phyloP scores from a whole-genome alignment of 2,329 filamentous ascomycete genomes.

The Eutypella sp. region DNA sequence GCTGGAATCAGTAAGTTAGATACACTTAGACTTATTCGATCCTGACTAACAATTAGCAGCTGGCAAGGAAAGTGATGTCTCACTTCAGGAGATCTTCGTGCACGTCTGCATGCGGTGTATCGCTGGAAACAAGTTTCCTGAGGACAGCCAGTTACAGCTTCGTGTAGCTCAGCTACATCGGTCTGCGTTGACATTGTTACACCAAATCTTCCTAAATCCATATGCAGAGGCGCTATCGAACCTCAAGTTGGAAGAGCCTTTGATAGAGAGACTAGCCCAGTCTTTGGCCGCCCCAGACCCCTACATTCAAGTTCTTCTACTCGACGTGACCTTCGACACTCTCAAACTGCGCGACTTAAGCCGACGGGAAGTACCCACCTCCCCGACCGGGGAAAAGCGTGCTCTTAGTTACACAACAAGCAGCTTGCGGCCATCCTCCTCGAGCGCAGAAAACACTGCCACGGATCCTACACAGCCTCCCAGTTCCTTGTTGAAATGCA shows the following conservation, averaged over 20 bases:
- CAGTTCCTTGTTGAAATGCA: slow-evolving; percentile 70
- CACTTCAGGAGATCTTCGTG: slow-evolving; percentile 64
- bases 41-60: slow-evolving; percentile 32
- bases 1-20: slow-evolving; percentile 46
- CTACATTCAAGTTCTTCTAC: slow-evolving; percentile 69
- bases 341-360: slow-evolving; percentile 58
- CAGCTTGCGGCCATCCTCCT: slow-evolving; percentile 34
- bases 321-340: slow-evolving; percentile 72
- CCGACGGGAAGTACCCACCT: slow-evolving; percentile 34
- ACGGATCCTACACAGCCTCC: slow-evolving; percentile 49
- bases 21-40: slow-evolving; percentile 13
- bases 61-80: slow-evolving; percentile 50
- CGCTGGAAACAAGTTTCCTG: slow-evolving; percentile 34
- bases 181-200: slow-evolving; percentile 63
- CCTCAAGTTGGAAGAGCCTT: slow-evolving; percentile 63
- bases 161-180: slow-evolving; percentile 65
- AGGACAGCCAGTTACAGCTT: slow-evolving; percentile 33
- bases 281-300: slow-evolving; percentile 59
- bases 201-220: slow-evolving; percentile 62
- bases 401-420: slow-evolving; percentile 38
- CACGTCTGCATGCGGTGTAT: slow-evolving; percentile 62
- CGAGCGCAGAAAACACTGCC: slow-evolving; percentile 22
- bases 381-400: slow-evolving; percentile 44
- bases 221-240: slow-evolving; percentile 54
- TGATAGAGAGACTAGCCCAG: slow-evolving; percentile 64